Conservation (phyloP, 169 alveolate genomes). For the Plasmodium berghei region DNA sequence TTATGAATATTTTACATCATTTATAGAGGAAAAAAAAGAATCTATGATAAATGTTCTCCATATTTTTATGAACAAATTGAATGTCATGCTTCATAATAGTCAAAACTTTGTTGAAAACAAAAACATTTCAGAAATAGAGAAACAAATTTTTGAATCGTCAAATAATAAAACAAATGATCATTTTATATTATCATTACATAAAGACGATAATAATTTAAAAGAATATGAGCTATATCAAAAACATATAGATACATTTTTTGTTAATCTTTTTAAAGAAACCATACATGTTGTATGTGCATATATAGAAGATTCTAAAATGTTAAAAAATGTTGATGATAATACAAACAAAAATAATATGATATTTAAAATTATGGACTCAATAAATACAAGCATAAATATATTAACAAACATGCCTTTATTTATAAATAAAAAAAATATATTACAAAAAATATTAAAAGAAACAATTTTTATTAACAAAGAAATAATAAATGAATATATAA, state of each 20-base stretch:
- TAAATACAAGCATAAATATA: constrained; percentile 14
- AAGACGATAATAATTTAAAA: no score
- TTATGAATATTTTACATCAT: constrained; percentile 49
- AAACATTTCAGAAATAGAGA: no score
- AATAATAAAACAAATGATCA: no score
- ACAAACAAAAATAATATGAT: not conserved
- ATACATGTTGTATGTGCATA: constrained; percentile 23
- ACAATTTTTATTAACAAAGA: constrained; percentile 25
- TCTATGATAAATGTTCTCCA: not conserved
- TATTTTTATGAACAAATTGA: not conserved
- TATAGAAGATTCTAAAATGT: not conserved
- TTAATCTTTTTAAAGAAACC: constrained; percentile 22
- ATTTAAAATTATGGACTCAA: constrained; percentile 46
- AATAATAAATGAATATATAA: constrained; percentile 29
- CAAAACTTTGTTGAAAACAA: not conserved
- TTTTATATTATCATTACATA: no score
- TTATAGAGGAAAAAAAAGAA: constrained; percentile 56
- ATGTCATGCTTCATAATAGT: not conserved
- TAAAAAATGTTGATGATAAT: not conserved
- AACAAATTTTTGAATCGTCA: no score
- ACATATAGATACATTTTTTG: not conserved
- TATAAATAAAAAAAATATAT: constrained; percentile 42
- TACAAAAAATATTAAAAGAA: constrained; percentile 29
- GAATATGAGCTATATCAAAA: not conserved
- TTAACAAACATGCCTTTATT: constrained; percentile 27